Percentiles rank a stretch among this genome's conserved stretches.
Conservation (phyloP, 129 eudicot species). For the Helianthus tuberosus region DNA sequence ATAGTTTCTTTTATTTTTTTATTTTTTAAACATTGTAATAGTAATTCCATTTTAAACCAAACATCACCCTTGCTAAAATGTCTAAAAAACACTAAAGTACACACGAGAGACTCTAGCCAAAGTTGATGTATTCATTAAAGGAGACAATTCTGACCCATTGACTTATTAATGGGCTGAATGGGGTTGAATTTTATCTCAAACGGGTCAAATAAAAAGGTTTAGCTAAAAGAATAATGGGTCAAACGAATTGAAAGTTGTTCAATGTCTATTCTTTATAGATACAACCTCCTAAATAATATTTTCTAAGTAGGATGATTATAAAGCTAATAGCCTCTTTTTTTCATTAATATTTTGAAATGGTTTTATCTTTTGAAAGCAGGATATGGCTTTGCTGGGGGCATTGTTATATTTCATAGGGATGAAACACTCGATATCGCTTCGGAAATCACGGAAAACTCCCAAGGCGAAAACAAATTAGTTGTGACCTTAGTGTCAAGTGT, state of each 20-base stretch:
- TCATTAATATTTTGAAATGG: not conserved
- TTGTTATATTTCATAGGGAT: constrained; percentile 45
- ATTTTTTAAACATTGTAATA: not conserved
- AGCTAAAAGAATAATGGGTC: no score
- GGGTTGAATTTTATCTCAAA: not conserved
- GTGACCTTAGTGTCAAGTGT: constrained; percentile 14
- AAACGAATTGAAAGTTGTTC: no score
- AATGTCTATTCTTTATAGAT: constrained; percentile 6
- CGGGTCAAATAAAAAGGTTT: not conserved
- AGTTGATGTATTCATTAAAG: not conserved
- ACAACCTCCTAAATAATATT: not conserved
- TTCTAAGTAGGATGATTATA: not conserved
- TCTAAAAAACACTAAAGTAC: not conserved
- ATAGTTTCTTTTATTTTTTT: no score
- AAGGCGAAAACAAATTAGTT: constrained; percentile 37
- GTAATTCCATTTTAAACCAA: not conserved
- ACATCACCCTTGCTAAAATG: not conserved
- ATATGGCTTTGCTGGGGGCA: constrained; percentile 50
- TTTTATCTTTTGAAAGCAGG: constrained; percentile 34
- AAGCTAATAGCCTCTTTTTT: not conserved
- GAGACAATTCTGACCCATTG: not conserved
- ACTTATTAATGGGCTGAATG: not conserved
- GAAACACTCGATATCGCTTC: constrained; percentile 40
- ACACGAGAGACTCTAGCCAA: no score
- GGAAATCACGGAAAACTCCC: constrained; percentile 24